Base-by-base conservation (phyloP, 108 stramenopile genomes). In the Pseudonitzschia pungens region DNA sequence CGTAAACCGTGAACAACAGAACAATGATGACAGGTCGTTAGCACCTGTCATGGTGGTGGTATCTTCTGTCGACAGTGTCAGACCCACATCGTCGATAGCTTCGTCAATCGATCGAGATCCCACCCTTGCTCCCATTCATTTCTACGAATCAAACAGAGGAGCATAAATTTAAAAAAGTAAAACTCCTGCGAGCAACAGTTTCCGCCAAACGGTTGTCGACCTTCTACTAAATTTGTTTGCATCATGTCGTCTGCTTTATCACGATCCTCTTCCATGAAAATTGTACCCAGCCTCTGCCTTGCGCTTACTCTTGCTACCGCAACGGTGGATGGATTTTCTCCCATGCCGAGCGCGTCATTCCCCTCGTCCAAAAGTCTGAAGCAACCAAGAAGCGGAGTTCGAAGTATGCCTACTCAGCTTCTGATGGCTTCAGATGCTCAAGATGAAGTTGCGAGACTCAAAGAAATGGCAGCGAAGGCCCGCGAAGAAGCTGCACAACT, bases 391-490 rank as follows among this genome's bases (percentile, higher is more conserved):
- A 55, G 54, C 22, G n/a, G 2, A 24, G 22, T 32, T 48, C 45
- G 45, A 48, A 18, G 18, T 12, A 48, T 14, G 18, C 14, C 16
- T 20, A 33, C 31, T 52, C 28, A 18, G 7, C 60, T 73, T 8
- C 16, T 22, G 1, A 68, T 68, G 67, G 21, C 67, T 1, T 22
- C 42, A 7, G 27, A 50, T 41, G 71, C 70, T 20, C 65, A 76
- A 27, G 85, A 87, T 54, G 88, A 93, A 65, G 79, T 93, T 11
- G 87, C 75, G 6, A 77, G 59, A 44, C 69, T 93, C 50, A 81
- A 87, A 24, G 89, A 85, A 21, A 86, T 87, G 0, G 92, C 92
- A 12, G 89, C 89, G 36, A 87, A 88, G 73, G 92, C 92, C 14
- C 79, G 92, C 12, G 89, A 89, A 73, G 92, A 93, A 58, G 90